Base-by-base conservation (phyloP, 371 early-diverging fungal genomes). In the Smittium culicis region DNA sequence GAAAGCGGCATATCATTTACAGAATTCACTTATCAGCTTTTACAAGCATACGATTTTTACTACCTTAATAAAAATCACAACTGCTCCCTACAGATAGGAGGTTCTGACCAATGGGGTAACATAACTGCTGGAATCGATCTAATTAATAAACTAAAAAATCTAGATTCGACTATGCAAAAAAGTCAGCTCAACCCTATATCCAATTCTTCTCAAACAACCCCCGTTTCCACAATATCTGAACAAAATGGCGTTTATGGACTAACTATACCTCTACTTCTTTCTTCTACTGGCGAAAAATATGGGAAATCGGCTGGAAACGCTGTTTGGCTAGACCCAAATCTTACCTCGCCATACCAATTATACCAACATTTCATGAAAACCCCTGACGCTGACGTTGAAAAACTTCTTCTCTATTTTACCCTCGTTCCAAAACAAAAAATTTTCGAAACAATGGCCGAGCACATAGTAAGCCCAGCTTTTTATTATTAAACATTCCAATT, bases 71-170 rank as follows among this genome's bases (percentile, higher is more conserved):
- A 83, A 61, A 66, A 82, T 58, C 90, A 93, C 75, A 86, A 85
- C 69, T 69, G 71, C 45, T 35, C 60, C 14, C 54, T 75, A 34
- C 79, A 92, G 86, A 64, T 95, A 27, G 97, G 97, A 30, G 97
- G 97, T n/a, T 89, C 86, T 68, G 97, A 96, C 72, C 97, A 96
- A 72, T 95, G 96, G 96, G 97, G 97, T 1, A 96, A 96, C 72
- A 96, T 96, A 67, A 85, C 87, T 0, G 90, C 96, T 0, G 97
- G 97, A 31, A 89, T 92, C 35, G 96, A 96, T 55, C 72, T 94
- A 72, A 93, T 96, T 56, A 81, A 83, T 64, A 86, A 84, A 66
- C 67, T 78, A 73, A n/a, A 55, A 11, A 63, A 35, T 31, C 27
- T 59, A 8, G 34, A 64, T 11, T 24, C 33, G 59, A 58, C 66